These are phyloP conservation scores for Coccomyxa sp. DNA, from an alignment of 139 green algal genomes.

Conservation along the genomic window DNA sequence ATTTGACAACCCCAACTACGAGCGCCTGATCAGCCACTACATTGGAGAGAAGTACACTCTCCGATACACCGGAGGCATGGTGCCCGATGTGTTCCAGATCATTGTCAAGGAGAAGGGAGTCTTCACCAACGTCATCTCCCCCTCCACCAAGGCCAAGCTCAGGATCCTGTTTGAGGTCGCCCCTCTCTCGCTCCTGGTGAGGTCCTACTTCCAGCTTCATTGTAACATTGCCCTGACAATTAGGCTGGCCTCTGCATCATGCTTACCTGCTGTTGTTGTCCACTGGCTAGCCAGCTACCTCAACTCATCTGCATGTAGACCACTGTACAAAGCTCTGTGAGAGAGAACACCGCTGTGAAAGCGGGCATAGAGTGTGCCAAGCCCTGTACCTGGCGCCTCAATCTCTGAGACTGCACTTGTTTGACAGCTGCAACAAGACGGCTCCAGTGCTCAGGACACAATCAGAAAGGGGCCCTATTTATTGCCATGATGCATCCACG, in stretches of 20 bases:
- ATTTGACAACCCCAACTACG: constrained; percentile 93
- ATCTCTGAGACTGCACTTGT: background rate
- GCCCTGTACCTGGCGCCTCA: background rate
- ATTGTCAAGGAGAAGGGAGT: constrained; percentile 95
- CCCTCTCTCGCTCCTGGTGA: constrained; percentile 75
- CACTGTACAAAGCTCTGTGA: background rate
- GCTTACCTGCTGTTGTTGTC: too few relatives aligned
- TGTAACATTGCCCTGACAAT: background rate
- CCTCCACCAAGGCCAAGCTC: constrained; percentile 94
- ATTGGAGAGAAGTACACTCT: constrained; percentile 96
- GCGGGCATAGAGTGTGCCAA: background rate
- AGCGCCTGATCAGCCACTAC: constrained; percentile 87
- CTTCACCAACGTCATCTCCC: constrained; percentile 92
- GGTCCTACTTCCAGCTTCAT: background rate
- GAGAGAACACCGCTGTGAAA: background rate
- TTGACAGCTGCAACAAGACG: background rate
- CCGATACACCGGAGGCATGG: constrained; percentile 94
- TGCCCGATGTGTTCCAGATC: constrained; percentile 94
- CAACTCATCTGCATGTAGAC: background rate
- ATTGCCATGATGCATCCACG: background rate
- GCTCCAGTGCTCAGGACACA: background rate
- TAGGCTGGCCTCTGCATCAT: background rate
- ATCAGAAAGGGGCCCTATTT: background rate
- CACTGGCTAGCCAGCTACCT: too few relatives aligned
- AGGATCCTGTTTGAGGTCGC: constrained; percentile 92